These are phyloP conservation scores for Citrus sinensis DNA, from an alignment of 345 rosid species.

Conservation along the genomic window DNA sequence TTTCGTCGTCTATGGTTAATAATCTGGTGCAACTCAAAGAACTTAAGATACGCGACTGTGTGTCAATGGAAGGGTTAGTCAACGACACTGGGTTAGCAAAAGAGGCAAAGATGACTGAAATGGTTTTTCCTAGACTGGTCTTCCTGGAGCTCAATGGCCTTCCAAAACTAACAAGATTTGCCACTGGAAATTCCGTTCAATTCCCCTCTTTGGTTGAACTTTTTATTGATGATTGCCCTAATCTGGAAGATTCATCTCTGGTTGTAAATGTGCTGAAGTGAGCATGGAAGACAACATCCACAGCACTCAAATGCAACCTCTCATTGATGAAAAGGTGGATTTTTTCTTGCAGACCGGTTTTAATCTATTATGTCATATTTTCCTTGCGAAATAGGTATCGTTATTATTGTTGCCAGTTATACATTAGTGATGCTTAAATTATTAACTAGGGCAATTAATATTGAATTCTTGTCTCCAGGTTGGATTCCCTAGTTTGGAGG, in stretches of 20 bases:
- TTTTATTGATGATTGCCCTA: background rate
- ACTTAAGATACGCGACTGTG: background rate
- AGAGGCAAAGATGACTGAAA: background rate
- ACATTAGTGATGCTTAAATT: too few species aligned
- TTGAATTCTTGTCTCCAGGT: background rate
- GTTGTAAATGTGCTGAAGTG: background rate
- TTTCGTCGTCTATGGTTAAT: background rate
- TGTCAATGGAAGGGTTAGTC: conserved; percentile 11
- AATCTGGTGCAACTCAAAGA: background rate
- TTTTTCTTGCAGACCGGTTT: background rate
- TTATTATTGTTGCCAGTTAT: too few species aligned
- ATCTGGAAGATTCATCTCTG: conserved; percentile 1
- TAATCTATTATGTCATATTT: too few species aligned
- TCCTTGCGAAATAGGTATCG: too few species aligned
- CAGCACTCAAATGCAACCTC: background rate
- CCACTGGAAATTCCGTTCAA: background rate
- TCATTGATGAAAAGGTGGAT: background rate
- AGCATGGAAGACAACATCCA: background rate
- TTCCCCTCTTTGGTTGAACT: background rate
- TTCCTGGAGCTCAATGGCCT: background rate
- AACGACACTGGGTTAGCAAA: background rate
- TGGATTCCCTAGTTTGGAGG: background rate
- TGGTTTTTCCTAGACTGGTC: background rate
- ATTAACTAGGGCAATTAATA: too few species aligned
- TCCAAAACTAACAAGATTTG: conserved; percentile 7